These are phyloP conservation scores for Fusarium metavorans DNA, from an alignment of 2,329 filamentous ascomycete genomes.

Conservation along the genomic window DNA sequence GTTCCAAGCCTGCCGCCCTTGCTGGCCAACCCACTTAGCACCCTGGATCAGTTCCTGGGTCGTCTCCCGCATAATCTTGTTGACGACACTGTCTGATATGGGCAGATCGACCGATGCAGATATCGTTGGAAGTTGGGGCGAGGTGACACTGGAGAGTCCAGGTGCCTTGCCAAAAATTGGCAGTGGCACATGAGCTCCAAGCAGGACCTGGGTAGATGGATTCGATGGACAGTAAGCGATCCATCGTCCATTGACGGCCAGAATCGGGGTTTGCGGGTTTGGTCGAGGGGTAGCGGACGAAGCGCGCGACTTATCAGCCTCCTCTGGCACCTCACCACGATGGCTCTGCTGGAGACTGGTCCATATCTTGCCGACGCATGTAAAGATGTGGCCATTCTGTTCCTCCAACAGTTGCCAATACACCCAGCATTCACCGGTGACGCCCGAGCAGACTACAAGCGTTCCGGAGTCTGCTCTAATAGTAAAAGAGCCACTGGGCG, in stretches of 20 bases:
- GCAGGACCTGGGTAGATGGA: slow-evolving; percentile 76
- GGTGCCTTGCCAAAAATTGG: slow-evolving; percentile 66
- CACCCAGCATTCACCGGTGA: slow-evolving; percentile 88
- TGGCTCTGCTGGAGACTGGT: slow-evolving; percentile 79
- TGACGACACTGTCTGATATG: slow-evolving; percentile 77
- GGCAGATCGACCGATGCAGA: slow-evolving; percentile 80
- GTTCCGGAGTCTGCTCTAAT: slow-evolving; percentile 79
- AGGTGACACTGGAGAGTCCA: slow-evolving; percentile 69
- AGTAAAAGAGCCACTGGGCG: slow-evolving; percentile 78
- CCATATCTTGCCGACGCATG: slow-evolving; percentile 91
- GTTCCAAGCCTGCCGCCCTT: slow-evolving; percentile 82
- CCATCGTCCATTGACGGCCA: slow-evolving; percentile 80
- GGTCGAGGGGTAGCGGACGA: slow-evolving; percentile 54
- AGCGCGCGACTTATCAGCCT: slow-evolving; percentile 56
- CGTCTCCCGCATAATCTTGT: slow-evolving; percentile 82
- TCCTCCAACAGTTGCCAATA: slow-evolving; percentile 66
- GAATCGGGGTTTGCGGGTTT: slow-evolving; percentile 70
- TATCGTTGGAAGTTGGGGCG: slow-evolving; percentile 75
- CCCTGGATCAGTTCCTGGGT: slow-evolving; percentile 83
- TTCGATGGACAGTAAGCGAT: slow-evolving; percentile 80
- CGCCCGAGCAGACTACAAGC: slow-evolving; percentile 80
- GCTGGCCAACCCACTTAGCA: slow-evolving; percentile 81
- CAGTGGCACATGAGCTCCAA: slow-evolving; percentile 74
- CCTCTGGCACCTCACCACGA: slow-evolving; percentile 61
- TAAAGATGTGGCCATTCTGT: slow-evolving; percentile 61